Conservation (phyloP, 2,329 filamentous ascomycete genomes). For the Trichoderma pleuroti region DNA sequence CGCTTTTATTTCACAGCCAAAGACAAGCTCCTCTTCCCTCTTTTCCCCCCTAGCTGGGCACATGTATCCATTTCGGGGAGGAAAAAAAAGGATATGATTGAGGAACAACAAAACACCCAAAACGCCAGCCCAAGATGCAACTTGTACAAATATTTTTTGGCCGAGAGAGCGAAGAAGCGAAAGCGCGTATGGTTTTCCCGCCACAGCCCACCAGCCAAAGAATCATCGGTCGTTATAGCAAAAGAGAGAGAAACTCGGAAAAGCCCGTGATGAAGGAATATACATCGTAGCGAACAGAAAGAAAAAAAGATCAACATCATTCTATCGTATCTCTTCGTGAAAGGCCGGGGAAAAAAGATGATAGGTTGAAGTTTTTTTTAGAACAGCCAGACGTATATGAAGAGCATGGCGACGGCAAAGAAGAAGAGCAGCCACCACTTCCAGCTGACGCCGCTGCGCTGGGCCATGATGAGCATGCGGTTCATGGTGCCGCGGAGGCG, state of each 20-base stretch:
- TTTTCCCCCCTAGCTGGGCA: neutral
- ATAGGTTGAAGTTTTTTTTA: slow-evolving; percentile 33
- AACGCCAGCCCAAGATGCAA: slow-evolving; percentile 27
- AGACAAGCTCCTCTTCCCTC: neutral
- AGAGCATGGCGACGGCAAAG: slow-evolving; percentile 73
- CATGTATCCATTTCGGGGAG: neutral
- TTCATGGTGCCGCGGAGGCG: slow-evolving; percentile 91
- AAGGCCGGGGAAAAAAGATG: neutral
- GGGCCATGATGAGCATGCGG: slow-evolving; percentile 92
- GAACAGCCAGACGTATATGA: slow-evolving; percentile 90
- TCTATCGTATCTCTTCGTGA: neutral
- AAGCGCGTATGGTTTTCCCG: neutral
- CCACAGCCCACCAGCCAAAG: neutral
- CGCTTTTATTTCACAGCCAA: slow-evolving; percentile 5
- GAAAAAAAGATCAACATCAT: neutral
- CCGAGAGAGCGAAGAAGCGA: neutral
- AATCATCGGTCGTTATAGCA: neutral
- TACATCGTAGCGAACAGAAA: neutral
- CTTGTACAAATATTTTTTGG: neutral
- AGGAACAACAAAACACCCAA: slow-evolving; percentile 12
- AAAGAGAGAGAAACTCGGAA: neutral
- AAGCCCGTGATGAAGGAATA: neutral
- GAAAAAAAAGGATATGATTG: too few relatives aligned
- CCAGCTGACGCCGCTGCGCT: slow-evolving; percentile 93
- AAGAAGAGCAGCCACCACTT: slow-evolving; percentile 92